Base-by-base conservation (phyloP, 352 stramenopile genomes). In the Phytophthora citricola region DNA sequence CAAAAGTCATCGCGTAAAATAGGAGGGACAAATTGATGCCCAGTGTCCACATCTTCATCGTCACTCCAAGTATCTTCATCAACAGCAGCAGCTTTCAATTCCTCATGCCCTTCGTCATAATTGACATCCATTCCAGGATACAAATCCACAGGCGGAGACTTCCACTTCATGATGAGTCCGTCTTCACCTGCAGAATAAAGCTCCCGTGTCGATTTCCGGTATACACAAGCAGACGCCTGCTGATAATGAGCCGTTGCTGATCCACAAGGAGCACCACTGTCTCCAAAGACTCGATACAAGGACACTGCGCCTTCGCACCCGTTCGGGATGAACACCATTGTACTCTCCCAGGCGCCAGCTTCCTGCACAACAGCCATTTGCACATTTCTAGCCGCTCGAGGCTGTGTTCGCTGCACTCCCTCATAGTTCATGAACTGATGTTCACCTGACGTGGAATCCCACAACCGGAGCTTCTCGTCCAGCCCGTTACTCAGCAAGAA, bases 401-500 rank as follows among this genome's bases (percentile, higher is more conserved):
- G 53, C 31, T 79, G 43, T 4, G 68, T 48, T 47, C 65, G 77
- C 6, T 58, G 41, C 0, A 84, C 62, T 5, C 69, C 64, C 50
- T 83, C 66, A 61, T 92, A 93, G 36, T 92, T 87, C 54, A 87
- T 79, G 68, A 93, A 93, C 45, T 85, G 53, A 65, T 93, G 78
- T 20, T 80, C 78, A 10, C 85, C 85, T 0, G 78, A 87, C 17
- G 56, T 58, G 2, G 73, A 66, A 52, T 90, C 71, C 85, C 85
- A 93, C n/a, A 93, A 71, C 3, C 83, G 59, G 14, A 93, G 65
- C n/a, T 75, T 81, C 39, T 81, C 55, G 63, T 93, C 83, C 38
- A 77, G 72, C 0, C 81, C 82, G 48, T 73, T 87, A 61, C 73
- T 92, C 43, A 93, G 54, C 3, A 93, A 41, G 58, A 80, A 93